phyloP scores from a whole-genome alignment of 805 yeast species.

The Yarrowia osloensis region DNA sequence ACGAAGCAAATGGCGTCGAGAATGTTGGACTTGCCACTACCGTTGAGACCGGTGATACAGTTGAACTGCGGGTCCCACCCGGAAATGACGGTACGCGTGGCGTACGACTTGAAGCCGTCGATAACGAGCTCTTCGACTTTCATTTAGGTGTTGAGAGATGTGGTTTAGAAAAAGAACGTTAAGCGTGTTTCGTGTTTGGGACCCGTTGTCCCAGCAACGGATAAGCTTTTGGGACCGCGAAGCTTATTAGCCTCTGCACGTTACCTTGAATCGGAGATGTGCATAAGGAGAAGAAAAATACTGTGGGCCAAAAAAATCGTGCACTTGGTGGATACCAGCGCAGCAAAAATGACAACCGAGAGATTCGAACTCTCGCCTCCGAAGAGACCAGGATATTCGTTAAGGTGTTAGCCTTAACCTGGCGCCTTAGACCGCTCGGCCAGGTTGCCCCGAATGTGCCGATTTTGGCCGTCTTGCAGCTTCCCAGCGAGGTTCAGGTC shows the following conservation, averaged over 20 bases:
- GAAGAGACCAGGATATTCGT: constrained; percentile 28
- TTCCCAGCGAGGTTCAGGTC: not conserved
- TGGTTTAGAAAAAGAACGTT: not conserved
- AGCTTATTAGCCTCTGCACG: not conserved
- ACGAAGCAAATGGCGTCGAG: constrained; percentile 97
- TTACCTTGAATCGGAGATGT: not conserved
- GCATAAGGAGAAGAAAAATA: not conserved
- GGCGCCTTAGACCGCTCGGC: constrained; percentile 33
- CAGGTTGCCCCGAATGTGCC: constrained; percentile 17
- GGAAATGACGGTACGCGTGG: constrained; percentile 91
- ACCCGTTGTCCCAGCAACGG: constrained; percentile 18
- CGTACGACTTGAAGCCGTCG: constrained; percentile 97
- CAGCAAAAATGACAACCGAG: constrained; percentile 22
- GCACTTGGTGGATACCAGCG: not conserved
- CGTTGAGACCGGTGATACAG: constrained; percentile 96
- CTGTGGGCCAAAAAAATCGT: not conserved
- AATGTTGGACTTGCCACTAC: constrained; percentile 96
- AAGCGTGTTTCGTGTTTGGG: constrained; percentile 28
- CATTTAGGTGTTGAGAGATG: constrained; percentile 49
- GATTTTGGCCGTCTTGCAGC: not conserved
- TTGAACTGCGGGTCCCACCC: constrained; percentile 97
- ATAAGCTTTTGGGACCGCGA: not conserved
- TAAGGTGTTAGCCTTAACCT: constrained; percentile 30
- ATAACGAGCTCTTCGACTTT: constrained; percentile 93
- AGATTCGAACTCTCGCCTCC: constrained; percentile 30